Evolutionary conservation across 805 yeast species (phyloP), one percentile per base, ranked within the genome.

Genomic region (Candida ponderosae): DNA sequence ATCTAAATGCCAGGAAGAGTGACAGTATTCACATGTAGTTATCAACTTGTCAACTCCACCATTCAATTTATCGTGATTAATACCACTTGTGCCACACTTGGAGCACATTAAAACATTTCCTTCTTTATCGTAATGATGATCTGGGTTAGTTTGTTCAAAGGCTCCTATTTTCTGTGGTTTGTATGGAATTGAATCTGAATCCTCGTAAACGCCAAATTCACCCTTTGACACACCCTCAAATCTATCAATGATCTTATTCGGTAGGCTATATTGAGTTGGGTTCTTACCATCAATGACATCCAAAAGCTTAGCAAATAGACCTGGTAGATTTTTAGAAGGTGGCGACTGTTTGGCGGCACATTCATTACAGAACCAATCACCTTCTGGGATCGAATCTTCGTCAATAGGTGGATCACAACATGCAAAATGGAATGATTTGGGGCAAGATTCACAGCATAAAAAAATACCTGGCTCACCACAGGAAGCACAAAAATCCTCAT

Each of bases 401-500:
- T 81, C 86, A 26, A 81, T 61, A 0, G 98, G 97, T 3, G 97
- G 97, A 50, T 85, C 82, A 42, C 90, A 74, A 57, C 98, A 90
- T 5, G 84, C 68, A 53, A 93, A 87, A 55, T 90, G 98, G 60
- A 90, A 93, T 2, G 96, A 84, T 49, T 71, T 72, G 0, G 97
- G 96, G 59, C 98, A 90, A 2, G 84, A 70, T 49, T 90, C 98
- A 61, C 98, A 90, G 60, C 97, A 93, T 18, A 90, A 66, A 49
- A 90, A 88, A 20, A 84, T 70, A 11, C 98, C 98, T 0, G 88
- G 67, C 20, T 87, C 85, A 2, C 94, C 89, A 62, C 98, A 90
- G 0, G 93, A 70, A n/a, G 84, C 67, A 53, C 98, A 90, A 56
- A 72, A 89, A 57, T 90, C 98, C 43, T 89, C 94, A 56, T 90